phyloP scores from a whole-genome alignment of 208 protist species.

The Wallacemonas collosoma region DNA sequence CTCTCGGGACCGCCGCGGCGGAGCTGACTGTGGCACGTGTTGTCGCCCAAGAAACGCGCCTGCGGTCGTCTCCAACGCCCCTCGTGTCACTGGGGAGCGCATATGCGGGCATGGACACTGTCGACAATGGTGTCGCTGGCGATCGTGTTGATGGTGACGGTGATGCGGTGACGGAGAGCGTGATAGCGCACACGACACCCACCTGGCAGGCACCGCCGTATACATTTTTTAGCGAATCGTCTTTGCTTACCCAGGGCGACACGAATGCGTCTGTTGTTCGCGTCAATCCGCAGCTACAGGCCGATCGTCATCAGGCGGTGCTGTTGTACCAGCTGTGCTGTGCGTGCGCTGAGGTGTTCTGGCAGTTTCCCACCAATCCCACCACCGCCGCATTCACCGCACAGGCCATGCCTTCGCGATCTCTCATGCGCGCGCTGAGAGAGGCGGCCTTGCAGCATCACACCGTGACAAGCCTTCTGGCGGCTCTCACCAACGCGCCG shows the following conservation, averaged over 20 bases:
- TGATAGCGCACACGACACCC: not conserved
- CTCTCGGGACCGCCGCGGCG: slow-evolving; percentile 29
- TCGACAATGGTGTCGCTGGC: no score
- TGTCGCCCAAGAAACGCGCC: not conserved
- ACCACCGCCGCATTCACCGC: slow-evolving; percentile 13
- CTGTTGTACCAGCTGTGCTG: slow-evolving; percentile 39
- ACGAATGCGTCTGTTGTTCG: not conserved
- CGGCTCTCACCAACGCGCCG: not conserved
- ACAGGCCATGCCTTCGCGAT: slow-evolving; percentile 9
- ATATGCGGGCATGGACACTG: no score
- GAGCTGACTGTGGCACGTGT: slow-evolving; percentile 9
- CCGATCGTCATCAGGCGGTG: slow-evolving; percentile 18
- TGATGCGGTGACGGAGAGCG: not conserved
- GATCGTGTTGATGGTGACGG: no score
- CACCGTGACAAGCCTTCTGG: slow-evolving; percentile 20
- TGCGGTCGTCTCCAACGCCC: no score
- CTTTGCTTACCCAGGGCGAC: not conserved
- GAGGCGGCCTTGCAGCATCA: slow-evolving; percentile 17
- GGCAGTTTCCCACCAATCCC: slow-evolving; percentile 29
- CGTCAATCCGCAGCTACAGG: not conserved
- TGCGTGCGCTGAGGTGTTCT: slow-evolving; percentile 41
- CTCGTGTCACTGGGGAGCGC: no score
- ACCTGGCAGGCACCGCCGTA: not conserved
- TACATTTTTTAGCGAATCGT: not conserved
- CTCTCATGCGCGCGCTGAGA: slow-evolving; percentile 17